Evolutionary conservation across 1,284 basidiomycete species (phyloP), one percentile per base, ranked within the genome.

Genomic region (Fomitopsis pinicola): DNA sequence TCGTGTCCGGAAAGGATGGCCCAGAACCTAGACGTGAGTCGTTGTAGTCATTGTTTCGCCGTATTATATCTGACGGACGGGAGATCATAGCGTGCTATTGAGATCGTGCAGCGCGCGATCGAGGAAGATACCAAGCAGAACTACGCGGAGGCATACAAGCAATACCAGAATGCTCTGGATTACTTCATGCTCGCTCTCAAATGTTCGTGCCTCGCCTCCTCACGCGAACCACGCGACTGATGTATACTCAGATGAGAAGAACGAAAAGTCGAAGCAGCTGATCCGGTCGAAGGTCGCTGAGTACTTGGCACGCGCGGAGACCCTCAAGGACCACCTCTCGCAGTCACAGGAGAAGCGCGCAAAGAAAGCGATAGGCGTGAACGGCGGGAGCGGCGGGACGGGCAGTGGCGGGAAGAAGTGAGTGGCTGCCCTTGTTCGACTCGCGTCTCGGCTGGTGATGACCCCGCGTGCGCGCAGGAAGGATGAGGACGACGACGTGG

Each of bases 111-210:
- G 77, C 86, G 88, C 68, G 97, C 97, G 59, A 98, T 98, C 74
- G 95, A 98, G 67, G 92, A 94, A 69, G 97, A 99, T 79, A 84
- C 86, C 67, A 95, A 95, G 75, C 91, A 94, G 76, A 94, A 98
- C 77, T 99, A 98, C 77, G 79, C 86, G 50, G 95, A 97, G 72
- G 95, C 96, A 19, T 97, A 94, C 84, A 96, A 94, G 79, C 87
- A 89, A 68, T 95, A 95, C 76, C 91, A 93, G 79, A 97, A 98
- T 82, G 86, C 94, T 3, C 84, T 99, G 62, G 97, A 99, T 74
- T 99, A 97, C 77, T 99, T 99, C 76, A 95, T 98, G 91, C 91
- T 98, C 77, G 85, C 86, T 5, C 82, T 89, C 76, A 92, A 91
- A 75, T 92, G 87, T 90, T 65, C 64, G 83, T 77, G 26, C 22